These are phyloP conservation scores for Trichoderma harzianum DNA, from an alignment of 2,329 filamentous ascomycete species.

Conservation along the genomic window DNA sequence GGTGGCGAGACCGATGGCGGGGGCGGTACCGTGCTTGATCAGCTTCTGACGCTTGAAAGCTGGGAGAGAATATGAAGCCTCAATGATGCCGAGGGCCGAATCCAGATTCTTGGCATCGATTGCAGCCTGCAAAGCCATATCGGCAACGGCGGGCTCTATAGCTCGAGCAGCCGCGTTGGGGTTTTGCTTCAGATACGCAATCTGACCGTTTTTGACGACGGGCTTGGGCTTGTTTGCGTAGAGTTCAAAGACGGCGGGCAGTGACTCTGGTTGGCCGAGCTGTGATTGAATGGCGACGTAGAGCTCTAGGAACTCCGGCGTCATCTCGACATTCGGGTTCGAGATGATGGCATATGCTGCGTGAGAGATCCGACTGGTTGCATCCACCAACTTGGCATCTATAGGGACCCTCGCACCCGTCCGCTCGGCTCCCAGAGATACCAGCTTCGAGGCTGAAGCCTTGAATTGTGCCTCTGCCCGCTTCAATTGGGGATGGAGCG, in stretches of 20 bases:
- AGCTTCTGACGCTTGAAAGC: conserved; percentile 68
- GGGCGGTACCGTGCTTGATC: conserved; percentile 60
- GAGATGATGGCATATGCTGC: conserved; percentile 67
- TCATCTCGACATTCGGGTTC: conserved; percentile 77
- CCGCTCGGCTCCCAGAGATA: conserved; percentile 42
- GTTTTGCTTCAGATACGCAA: conserved; percentile 60
- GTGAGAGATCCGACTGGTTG: conserved; percentile 52
- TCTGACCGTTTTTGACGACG: conserved; percentile 53
- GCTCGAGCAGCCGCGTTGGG: conserved; percentile 68
- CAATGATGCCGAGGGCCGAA: conserved; percentile 71
- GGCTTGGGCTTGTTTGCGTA: conserved; percentile 82
- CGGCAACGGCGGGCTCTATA: conserved; percentile 66
- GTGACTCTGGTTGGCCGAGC: conserved; percentile 68
- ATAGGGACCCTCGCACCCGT: conserved; percentile 32
- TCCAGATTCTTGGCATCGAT: conserved; percentile 75
- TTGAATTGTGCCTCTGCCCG: conserved; percentile 38
- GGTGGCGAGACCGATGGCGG: conserved; percentile 53
- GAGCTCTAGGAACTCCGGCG: conserved; percentile 63
- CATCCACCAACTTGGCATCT: conserved; percentile 39
- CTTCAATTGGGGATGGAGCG: conserved; percentile 41
- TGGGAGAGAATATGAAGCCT: conserved; percentile 62
- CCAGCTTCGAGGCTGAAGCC: conserved; percentile 53
- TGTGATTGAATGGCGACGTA: conserved; percentile 76
- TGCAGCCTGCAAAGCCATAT: conserved; percentile 72
- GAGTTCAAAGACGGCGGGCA: conserved; percentile 75